These are phyloP conservation scores for Fraxinus latifolia DNA, from an alignment of 305 asterid genomes.

Conservation along the genomic window DNA sequence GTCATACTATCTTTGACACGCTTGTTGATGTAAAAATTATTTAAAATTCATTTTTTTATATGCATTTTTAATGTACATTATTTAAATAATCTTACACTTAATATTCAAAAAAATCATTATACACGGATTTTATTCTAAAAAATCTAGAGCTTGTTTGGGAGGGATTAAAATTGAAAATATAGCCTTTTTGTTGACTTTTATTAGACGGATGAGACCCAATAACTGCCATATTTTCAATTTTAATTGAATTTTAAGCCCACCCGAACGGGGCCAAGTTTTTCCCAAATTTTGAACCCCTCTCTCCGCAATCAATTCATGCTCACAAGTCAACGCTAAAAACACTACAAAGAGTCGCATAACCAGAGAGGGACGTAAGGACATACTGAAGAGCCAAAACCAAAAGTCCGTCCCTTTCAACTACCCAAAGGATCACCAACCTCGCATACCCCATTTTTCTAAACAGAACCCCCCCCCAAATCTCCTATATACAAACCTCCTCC, in stretches of 20 bases:
- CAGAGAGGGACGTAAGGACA: neutral
- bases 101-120: too few species aligned
- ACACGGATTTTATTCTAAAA: neutral
- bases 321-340: neutral
- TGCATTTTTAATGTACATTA: too few species aligned
- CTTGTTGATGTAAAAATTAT: neutral
- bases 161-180: too few species aligned
- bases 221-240: too few species aligned
- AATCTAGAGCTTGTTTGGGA: too few species aligned
- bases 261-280: too few species aligned
- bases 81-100: too few species aligned
- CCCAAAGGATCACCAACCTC: slow-evolving; percentile 33
- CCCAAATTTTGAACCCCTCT: neutral
- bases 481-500: slow-evolving; percentile 1
- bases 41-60: too few species aligned
- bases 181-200: too few species aligned
- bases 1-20: neutral
- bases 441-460: neutral
- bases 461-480: neutral
- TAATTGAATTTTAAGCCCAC: too few species aligned
- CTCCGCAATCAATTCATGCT: neutral
- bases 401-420: slow-evolving; percentile 35
- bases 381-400: slow-evolving; percentile 27
- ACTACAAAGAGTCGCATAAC: neutral
- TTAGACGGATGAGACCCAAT: too few species aligned